A percentile compares a stretch with the other conserved stretches of the same genome.
These are phyloP conservation scores for Candida morakotiae DNA, from an alignment of 805 yeast species.

Conservation along the genomic window DNA sequence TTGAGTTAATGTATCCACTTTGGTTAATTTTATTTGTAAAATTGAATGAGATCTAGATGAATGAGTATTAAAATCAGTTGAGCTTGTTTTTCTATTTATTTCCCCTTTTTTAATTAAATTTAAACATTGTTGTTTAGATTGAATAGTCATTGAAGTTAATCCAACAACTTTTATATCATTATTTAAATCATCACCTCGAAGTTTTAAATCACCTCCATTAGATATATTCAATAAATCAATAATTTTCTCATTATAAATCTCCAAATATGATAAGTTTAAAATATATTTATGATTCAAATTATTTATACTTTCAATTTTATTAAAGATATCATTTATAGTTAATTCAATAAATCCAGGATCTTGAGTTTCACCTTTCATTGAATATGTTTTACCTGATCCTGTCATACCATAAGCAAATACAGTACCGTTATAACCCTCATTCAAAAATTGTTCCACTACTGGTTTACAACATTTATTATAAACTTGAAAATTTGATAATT, in stretches of 20 bases:
- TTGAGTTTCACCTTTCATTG: conserved; percentile 71
- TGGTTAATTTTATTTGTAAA: conserved; percentile 59
- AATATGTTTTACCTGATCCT: conserved; percentile 94
- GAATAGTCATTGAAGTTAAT: conserved; percentile 57
- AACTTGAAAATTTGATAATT: conserved; percentile 54
- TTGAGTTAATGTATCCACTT: conserved; percentile 38
- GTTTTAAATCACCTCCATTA: conserved; percentile 49
- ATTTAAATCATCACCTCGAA: conserved; percentile 72
- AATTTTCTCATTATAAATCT: conserved; percentile 85
- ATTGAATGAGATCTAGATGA: conserved; percentile 93
- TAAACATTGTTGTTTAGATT: conserved; percentile 56
- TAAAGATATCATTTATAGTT: conserved; percentile 59
- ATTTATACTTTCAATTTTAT: conserved; percentile 33
- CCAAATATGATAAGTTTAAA: conserved; percentile 69
- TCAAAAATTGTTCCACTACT: conserved; percentile 49
- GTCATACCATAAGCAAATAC: conserved; percentile 97
- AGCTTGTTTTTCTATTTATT: conserved; percentile 69
- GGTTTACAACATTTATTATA: conserved; percentile 53
- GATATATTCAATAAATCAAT: conserved; percentile 58
- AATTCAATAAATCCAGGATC: conserved; percentile 69
- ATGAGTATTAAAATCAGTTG: conserved; percentile 84
- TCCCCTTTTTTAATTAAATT: conserved; percentile 66
- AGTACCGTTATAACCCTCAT: conserved; percentile 79
- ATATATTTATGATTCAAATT: conserved; percentile 24
- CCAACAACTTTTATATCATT: conserved; percentile 77